Base-by-base conservation (phyloP, 768 basidiomycete species). In the Lentinula detonsa region DNA sequence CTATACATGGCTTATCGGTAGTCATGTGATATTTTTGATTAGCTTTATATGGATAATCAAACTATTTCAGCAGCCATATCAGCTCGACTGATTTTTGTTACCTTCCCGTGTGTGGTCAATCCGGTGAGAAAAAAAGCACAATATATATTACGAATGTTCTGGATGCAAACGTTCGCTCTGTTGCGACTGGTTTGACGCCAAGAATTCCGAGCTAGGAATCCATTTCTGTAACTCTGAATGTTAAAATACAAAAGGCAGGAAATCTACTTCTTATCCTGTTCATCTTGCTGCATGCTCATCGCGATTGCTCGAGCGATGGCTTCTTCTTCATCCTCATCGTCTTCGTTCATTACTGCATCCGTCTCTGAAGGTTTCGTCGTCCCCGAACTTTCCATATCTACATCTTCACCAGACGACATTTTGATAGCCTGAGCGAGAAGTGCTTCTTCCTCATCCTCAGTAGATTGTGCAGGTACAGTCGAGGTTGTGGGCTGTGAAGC, bases 281-380 rank as follows among this genome's bases (percentile, higher is more conserved):
- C 78, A 62, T 83, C 78, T 52, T 79, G 78, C 69, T 86, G 81
- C 91, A 96, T 89, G 69, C 94, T 96, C 93, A 96, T 93, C 72
- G 85, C 86, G 66, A 97, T 98, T 13, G 96, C 97, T 50, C 85
- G 78, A 50, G 88, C 85, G 70, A 98, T 98, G 35, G 88, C 95
- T 58, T 88, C 94, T 65, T 97, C 95, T 68, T 95, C 93, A 62
- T 84, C 84, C 68, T 88, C 91, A 23, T 81, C 85, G 1, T 83
- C 83, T 40, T 77, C 85, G 1, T 76, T 81, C 8, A 68, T 71
- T 7, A 65, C 67, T 33, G 72, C 75, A 1, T 43, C 42, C 13
- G 63, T 40, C 16, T 65, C 45, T 33, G 61, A 54, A 42, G 64
- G 34, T 6, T 61, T 42, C n/a, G 62, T 52, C 13, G 61, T 52